These are phyloP conservation scores for Ceratocystis eucalypticola DNA, from an alignment of 2,329 filamentous ascomycete species.

Conservation along the genomic window DNA sequence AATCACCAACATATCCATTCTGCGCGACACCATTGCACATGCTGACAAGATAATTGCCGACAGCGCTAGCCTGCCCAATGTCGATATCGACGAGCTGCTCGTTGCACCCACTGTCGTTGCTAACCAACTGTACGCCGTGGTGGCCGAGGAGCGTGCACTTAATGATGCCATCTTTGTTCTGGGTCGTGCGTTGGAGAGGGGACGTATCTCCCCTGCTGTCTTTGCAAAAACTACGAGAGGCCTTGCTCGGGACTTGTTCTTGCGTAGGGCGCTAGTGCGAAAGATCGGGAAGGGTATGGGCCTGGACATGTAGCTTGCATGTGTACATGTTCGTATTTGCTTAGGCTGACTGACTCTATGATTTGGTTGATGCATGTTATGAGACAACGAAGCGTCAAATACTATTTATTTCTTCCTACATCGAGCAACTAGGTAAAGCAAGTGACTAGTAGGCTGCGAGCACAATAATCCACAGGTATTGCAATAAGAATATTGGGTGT, in stretches of 20 bases:
- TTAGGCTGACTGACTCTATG: too few species aligned
- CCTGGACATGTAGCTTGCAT: slow-evolving; percentile 27
- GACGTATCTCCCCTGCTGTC: slow-evolving; percentile 54
- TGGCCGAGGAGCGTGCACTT: slow-evolving; percentile 76
- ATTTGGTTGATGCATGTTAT: neutral
- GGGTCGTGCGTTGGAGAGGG: slow-evolving; percentile 58
- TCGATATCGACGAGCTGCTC: slow-evolving; percentile 76
- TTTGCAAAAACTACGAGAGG: slow-evolving; percentile 67
- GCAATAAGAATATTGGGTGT: neutral
- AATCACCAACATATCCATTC: slow-evolving; percentile 60
- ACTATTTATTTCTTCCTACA: neutral
- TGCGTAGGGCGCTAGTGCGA: slow-evolving; percentile 66
- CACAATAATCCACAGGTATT: too few species aligned
- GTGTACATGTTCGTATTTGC: too few species aligned
- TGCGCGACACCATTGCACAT: slow-evolving; percentile 62
- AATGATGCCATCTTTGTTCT: slow-evolving; percentile 78
- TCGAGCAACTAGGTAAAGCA: neutral
- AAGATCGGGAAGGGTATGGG: slow-evolving; percentile 71
- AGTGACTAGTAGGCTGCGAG: too few species aligned
- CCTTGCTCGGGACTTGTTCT: slow-evolving; percentile 64
- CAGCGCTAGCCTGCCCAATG: slow-evolving; percentile 54
- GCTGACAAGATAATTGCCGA: slow-evolving; percentile 66
- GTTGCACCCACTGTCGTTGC: slow-evolving; percentile 90
- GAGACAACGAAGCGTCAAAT: neutral
- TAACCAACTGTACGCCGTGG: slow-evolving; percentile 78